Conservation (phyloP, 371 early-diverging fungal genomes). For the Apophysomyces variabilis region DNA sequence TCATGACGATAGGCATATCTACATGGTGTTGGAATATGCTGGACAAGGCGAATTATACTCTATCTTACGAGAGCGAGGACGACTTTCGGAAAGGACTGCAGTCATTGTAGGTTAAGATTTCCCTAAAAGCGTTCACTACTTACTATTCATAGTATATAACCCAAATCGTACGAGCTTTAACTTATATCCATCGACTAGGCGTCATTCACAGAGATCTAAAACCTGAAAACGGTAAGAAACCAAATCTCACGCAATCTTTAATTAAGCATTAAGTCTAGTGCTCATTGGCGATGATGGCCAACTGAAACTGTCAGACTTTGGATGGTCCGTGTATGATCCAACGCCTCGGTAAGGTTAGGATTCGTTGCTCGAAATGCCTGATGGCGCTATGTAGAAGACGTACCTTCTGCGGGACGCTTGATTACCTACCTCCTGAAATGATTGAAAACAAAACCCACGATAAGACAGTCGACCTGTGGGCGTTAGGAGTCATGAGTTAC, state of each 20-base stretch:
- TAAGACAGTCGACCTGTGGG: slow-evolving; percentile 90
- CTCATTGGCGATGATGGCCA: slow-evolving; percentile 79
- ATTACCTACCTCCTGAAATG: slow-evolving; percentile 98
- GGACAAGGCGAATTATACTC: slow-evolving; percentile 94
- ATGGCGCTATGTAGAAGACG: slow-evolving; percentile 53
- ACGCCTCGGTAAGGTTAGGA: slow-evolving; percentile 60
- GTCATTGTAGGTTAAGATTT: slow-evolving; percentile 61
- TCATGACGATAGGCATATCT: slow-evolving; percentile 91
- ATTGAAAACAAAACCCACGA: slow-evolving; percentile 76
- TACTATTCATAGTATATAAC: slow-evolving; percentile 73
- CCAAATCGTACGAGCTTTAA: slow-evolving; percentile 87
- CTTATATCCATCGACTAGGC: slow-evolving; percentile 64
- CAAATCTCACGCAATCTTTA: too few relatives aligned
- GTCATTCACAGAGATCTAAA: slow-evolving; percentile 80
- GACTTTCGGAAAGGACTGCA: slow-evolving; percentile 80
- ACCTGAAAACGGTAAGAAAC: slow-evolving; percentile 71
- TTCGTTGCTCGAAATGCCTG: background rate
- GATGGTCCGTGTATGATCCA: slow-evolving; percentile 98
- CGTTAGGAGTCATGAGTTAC: slow-evolving; percentile 93
- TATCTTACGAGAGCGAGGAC: slow-evolving; percentile 63
- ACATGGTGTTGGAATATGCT: slow-evolving; percentile 97
- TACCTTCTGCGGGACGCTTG: slow-evolving; percentile 97
- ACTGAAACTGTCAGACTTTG: slow-evolving; percentile 98
- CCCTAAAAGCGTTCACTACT: background rate
- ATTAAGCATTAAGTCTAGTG: slow-evolving; percentile 22